Evolutionary conservation across 345 rosid species (phyloP), one percentile per base, ranked within the genome.

Genomic region (Bruguiera parviflora): DNA sequence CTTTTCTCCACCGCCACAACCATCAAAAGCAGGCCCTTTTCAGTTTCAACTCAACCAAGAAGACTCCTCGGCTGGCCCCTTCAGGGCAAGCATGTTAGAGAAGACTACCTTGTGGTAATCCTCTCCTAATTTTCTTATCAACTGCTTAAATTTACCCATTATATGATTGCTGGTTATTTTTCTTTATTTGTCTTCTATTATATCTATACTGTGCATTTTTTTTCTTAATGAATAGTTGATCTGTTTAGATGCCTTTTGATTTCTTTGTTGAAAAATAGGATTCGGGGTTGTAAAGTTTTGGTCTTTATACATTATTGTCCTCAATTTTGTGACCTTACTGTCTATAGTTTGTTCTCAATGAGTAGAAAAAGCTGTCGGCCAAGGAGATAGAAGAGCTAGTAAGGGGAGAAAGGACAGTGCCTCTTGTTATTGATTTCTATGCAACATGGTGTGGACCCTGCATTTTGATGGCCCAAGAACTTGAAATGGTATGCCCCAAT

Each of bases 401-500:
- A 64, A 91, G 84, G 79, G 96, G 95, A 69, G 89, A 89, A 64
- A 87, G 96, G 71, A 82, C 61, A 20, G 92, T 88, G 47, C 98
- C 96, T 1, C 65, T 94, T 22, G 75, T 91, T 73, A 86, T 94
- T 52, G 97, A 94, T 80, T 91, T 94, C 85, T 88, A 91, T 71
- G 97, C 98, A 1, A 89, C 97, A 1, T 91, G 97, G 98, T 89
- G 98, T 76, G 97, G 98, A 58, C 98, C 98, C 55, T 94, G 96
- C 76, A 86, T 89, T 76, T 78, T 88, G 81, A 91, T 89, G 96
- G 96, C 95, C 22, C 98, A 89, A 73, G 92, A 88, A 81, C 91
- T 94, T 61, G 97, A 87, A 87, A 87, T 87, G 97, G 98, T 89
- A 83, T 62, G 71, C 25, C 8, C 66, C 19, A 21, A 11, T 25